Percentiles rank a stretch among this genome's conserved stretches.
These are phyloP conservation scores for Triangularia verruculosa DNA, from an alignment of 2,329 filamentous ascomycete species.

Conservation along the genomic window DNA sequence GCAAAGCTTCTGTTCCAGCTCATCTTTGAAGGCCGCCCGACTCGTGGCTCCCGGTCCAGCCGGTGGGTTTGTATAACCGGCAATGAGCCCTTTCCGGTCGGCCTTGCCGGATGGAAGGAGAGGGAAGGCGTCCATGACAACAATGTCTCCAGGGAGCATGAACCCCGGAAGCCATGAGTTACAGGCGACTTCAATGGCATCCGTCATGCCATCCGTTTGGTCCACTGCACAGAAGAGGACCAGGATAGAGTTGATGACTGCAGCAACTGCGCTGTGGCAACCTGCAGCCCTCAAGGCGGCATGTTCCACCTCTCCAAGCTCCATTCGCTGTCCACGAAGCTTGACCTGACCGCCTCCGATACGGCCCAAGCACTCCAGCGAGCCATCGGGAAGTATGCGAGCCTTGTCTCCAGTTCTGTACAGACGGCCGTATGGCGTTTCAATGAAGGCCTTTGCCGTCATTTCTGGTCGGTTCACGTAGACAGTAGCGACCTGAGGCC, in stretches of 20 bases:
- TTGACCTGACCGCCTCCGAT: conserved; percentile 82
- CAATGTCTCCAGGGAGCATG: conserved; percentile 77
- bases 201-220: conserved; percentile 29
- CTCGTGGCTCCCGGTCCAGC: not conserved
- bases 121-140: conserved; percentile 64
- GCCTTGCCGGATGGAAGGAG: conserved; percentile 81
- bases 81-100: conserved; percentile 63
- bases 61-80: conserved; percentile 43
- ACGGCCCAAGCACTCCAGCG: conserved; percentile 79
- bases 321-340: conserved; percentile 76
- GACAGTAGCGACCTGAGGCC: conserved; percentile 71
- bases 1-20: conserved; percentile 37
- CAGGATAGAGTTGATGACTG: conserved; percentile 65
- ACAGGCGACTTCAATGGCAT: conserved; percentile 57
- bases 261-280: conserved; percentile 64
- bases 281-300: conserved; percentile 58
- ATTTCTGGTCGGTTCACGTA: conserved; percentile 81
- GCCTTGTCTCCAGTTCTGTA: conserved; percentile 88
- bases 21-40: conserved; percentile 25
- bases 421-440: conserved; percentile 63
- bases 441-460: conserved; percentile 68
- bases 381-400: conserved; percentile 62
- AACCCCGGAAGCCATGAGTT: conserved; percentile 73
- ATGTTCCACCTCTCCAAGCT: conserved; percentile 76
- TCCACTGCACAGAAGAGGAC: conserved; percentile 69